Evolutionary conservation across 306 rosid genomes (phyloP).

Genomic region (Medicago ruthenica): DNA sequence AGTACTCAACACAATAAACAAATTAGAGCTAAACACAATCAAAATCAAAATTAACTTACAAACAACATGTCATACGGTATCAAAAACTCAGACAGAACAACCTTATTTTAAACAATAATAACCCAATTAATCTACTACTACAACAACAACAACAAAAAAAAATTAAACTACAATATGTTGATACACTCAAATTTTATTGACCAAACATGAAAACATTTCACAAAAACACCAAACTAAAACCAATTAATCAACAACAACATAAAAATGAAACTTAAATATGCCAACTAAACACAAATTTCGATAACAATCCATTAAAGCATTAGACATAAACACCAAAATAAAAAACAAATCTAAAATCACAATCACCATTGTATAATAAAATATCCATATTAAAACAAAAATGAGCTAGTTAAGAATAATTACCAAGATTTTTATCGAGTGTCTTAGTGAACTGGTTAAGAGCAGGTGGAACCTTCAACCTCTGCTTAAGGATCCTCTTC

Average conservation of each 20-base stretch:
- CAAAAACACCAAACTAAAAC: background rate
- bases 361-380: background rate
- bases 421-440: constrained; percentile 80
- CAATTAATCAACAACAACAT: background rate
- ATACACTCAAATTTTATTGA: background rate
- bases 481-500: constrained; percentile 79
- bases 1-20: background rate
- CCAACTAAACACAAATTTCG: background rate
- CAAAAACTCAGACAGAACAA: background rate
- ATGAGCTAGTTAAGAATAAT: background rate
- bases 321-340: background rate
- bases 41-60: background rate
- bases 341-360: background rate
- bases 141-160: background rate
- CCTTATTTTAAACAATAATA: no score
- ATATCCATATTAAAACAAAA: background rate
- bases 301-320: background rate
- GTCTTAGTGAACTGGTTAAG: constrained; percentile 84
- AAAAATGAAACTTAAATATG: background rate
- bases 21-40: background rate
- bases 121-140: background rate
- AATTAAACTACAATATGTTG: background rate
- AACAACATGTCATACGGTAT: no score
- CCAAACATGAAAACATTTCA: background rate
- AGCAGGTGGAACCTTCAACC: constrained; percentile 86